phyloP scores from a whole-genome alignment of 2,329 filamentous ascomycete genomes.

The Cadophora sp. region DNA sequence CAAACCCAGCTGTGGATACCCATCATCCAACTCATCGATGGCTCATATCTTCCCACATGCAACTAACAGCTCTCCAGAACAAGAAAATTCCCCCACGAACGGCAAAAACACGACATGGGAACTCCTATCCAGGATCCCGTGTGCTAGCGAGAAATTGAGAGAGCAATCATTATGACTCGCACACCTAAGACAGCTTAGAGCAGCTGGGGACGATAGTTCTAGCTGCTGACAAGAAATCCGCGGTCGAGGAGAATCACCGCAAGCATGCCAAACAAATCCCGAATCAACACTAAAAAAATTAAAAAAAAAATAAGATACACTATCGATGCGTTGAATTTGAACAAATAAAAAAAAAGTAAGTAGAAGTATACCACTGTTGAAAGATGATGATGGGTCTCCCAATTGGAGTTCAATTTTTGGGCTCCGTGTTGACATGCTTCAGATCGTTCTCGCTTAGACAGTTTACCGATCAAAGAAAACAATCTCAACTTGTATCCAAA shows the following conservation, averaged over 20 bases:
- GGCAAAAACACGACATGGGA: background rate
- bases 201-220: background rate
- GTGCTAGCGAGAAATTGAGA: background rate
- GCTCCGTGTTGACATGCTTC: no score
- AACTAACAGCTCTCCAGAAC: background rate
- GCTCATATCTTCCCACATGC: background rate
- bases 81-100: background rate
- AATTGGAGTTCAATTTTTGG: background rate
- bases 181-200: background rate
- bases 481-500: no score
- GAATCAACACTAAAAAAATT: background rate
- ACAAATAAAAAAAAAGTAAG: background rate
- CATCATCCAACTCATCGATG: background rate
- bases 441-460: no score
- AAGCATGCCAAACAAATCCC: background rate
- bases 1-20: background rate
- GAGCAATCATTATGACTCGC: background rate
- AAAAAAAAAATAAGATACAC: no score
- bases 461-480: no score
- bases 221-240: background rate
- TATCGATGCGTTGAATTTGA: background rate
- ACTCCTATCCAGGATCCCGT: background rate
- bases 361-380: background rate
- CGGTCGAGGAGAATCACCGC: background rate
- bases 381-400: background rate